Base-by-base conservation (phyloP, 108 stramenopile species). In the Fistulifera pelliculosa region DNA sequence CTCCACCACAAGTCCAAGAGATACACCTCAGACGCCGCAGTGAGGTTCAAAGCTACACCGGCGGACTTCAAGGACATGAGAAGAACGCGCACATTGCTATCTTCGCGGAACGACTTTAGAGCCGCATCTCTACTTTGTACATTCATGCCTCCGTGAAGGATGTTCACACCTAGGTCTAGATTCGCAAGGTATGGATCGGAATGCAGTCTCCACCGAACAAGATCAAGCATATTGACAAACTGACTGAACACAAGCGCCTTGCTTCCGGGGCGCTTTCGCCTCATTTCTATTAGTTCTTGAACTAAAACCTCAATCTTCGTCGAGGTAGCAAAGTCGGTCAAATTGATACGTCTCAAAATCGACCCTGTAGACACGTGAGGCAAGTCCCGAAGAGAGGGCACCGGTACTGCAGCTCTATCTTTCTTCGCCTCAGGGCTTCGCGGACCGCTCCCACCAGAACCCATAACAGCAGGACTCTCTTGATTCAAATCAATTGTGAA, bases 171-270 rank as follows among this genome's bases (percentile, higher is more conserved):
- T 15, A 94, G 67, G 3, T 87, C 89, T 47, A 90, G 66, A 23
- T 86, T 75, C 19, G 65, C 70, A 18, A 94, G 64, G 47, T 71
- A 87, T 0, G 92, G 92, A 52, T 94, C 92, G 1, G 79, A 71
- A 61, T 89, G 87, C 49, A 98, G 70, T 27, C 96, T 68, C 88
- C 89, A 96, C 25, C 95, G 83, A 52, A 95, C 72, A 4, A 98
- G 71, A 55, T 98, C 97, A 6, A 98, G 80, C 94, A 98, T 95
- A 61, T 93, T 95, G 14, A 96, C 95, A 72, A 96, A 98, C 70
- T 98, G 94, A 13, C 83, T 89, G 62, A 99, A 99, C 0, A 99
- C 96, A 35, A 99, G 87, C 2, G 95, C 96, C 71, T 99, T 99
- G 62, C 76, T 79, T 12, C 95, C 92, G 1, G 89, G 91, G 56